Percentiles rank a stretch among this genome's conserved stretches.
phyloP scores from a whole-genome alignment of 371 early-diverging fungal genomes.

The Neoconidiobolus thromboides region DNA sequence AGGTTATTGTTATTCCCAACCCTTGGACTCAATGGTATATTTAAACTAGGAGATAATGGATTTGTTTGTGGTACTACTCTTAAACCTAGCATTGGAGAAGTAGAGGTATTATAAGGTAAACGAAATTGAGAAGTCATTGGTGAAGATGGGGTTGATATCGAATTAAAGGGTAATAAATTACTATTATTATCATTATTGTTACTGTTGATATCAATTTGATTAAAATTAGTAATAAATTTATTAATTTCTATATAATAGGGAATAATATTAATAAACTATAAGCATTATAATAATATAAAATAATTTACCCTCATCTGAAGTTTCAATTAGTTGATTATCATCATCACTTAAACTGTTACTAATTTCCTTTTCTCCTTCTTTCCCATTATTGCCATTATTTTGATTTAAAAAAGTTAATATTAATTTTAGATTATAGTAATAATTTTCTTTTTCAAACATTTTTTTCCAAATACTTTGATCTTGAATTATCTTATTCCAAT shows the following conservation, averaged over 20 bases:
- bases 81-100: neutral
- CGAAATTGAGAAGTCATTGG: neutral
- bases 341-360: neutral
- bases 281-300: no score
- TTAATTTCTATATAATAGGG: neutral
- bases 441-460: slow-evolving; percentile 25
- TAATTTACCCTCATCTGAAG: neutral
- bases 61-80: no score
- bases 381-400: neutral
- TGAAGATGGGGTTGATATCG: neutral
- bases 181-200: neutral
- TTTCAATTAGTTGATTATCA: neutral
- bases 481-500: slow-evolving; percentile 32
- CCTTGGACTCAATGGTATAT: no score
- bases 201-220: neutral
- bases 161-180: neutral
- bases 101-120: neutral
- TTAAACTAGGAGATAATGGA: no score
- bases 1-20: no score
- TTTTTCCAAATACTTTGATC: slow-evolving; percentile 49
- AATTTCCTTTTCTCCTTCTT: neutral
- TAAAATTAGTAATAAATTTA: neutral
- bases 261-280: no score
- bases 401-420: slow-evolving; percentile 13
- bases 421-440: slow-evolving; percentile 23